Evolutionary conservation across 192 early-diverging fungal genomes (phyloP), one percentile per base, ranked within the genome.

Genomic region (Rhizophagus sp.): DNA sequence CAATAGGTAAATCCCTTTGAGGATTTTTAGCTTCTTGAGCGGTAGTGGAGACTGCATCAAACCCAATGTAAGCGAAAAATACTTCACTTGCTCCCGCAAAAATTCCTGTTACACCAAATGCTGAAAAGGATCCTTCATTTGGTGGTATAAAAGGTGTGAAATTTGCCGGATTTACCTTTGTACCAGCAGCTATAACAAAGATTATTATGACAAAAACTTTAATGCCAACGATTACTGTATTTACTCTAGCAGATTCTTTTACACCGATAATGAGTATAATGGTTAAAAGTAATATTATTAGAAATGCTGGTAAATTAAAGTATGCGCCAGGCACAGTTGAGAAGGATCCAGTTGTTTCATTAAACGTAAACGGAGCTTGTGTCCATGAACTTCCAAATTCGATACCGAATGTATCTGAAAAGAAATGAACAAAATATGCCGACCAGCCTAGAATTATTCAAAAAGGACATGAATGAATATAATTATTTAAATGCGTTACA

Each of bases 21-120:
- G 96, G 95, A 66, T 94, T 88, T 52, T 87, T 88, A 8, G 93
- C 88, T 82, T 97, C 96, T 81, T 94, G 93, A 11, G 96, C 91
- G 1, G 92, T 92, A 4, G 96, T 97, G 0, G 95, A 92, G 22
- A 96, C 92, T 0, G 93, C 88, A 83, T 97, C 96, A 84, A 96
- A 96, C 8, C 96, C 95, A 82, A 96, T 93, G 79, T 95, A 96
- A n/a, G 92, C 84, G 73, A 88, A 90, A 81, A 96, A 96, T 17
- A 96, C 94, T 1, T 88, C 84, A 47, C 91, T 88, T 5, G 96
- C 90, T 15, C 87, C 94, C 75, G 89, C 88, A 65, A 95, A 91
- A 22, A 95, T 75, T 49, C 95, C 94, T 22, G 85, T 77, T 4
- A 85, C 86, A 41, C 94, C 95, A 86, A 88, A 96, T 49, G 86